Evolutionary conservation across 2,329 filamentous ascomycete species (phyloP).

Genomic region (Neoarthrinium moseri): DNA sequence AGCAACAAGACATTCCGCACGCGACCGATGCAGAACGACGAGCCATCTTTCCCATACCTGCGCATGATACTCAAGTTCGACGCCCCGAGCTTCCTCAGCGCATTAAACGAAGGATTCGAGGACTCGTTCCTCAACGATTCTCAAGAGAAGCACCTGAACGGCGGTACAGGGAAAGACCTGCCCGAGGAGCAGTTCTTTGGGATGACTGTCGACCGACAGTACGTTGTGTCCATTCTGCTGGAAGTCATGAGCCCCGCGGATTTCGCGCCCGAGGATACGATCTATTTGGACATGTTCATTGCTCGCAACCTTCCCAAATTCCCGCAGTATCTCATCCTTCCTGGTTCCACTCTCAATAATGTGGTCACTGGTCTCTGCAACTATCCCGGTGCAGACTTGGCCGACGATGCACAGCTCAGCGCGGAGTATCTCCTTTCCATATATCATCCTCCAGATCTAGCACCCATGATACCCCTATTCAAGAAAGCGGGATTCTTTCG

Average conservation of each 20-base stretch:
- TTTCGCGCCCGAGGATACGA: constrained; percentile 78
- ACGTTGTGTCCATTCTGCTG: constrained; percentile 84
- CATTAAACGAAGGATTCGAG: constrained; percentile 95
- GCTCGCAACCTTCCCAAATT: constrained; percentile 95
- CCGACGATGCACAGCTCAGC: constrained; percentile 95
- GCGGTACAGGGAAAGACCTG: constrained; percentile 47
- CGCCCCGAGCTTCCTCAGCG: constrained; percentile 87
- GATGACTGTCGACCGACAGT: constrained; percentile 82
- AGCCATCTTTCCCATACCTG: constrained; percentile 83
- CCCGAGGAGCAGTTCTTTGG: constrained; percentile 67
- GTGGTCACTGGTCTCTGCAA: constrained; percentile 81
- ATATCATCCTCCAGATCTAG: constrained; percentile 84
- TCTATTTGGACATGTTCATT: constrained; percentile 98
- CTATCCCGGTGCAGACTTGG: constrained; percentile 76
- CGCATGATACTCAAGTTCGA: constrained; percentile 84
- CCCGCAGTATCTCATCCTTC: constrained; percentile 88
- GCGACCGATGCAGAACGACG: constrained; percentile 50
- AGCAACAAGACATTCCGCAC: constrained; percentile 61
- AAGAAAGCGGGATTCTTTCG: constrained; percentile 81
- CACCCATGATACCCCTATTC: constrained; percentile 73
- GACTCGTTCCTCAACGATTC: constrained; percentile 88
- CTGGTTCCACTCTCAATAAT: constrained; percentile 79
- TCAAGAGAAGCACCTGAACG: constrained; percentile 60
- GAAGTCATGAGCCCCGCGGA: constrained; percentile 81
- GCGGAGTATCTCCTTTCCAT: constrained; percentile 92